Evolutionary conservation across 148 eudicot species (phyloP), one percentile per base, ranked within the genome.

Genomic region (Camellia lanceoleosa): DNA sequence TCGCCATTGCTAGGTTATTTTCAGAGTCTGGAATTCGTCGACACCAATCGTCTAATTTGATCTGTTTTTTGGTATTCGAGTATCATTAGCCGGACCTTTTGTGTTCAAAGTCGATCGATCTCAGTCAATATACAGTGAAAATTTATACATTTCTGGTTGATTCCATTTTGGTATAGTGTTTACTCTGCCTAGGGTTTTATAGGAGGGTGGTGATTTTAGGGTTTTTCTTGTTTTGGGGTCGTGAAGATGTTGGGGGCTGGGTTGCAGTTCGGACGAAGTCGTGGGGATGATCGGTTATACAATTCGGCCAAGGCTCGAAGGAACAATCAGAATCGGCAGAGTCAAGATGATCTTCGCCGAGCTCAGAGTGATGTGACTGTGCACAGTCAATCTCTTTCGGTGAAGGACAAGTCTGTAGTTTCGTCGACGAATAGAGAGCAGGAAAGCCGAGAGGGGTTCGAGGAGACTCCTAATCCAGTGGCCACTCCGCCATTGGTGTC

Each of bases 161-260:
- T 2, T 76, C 56, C 30, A 49, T 78, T 78, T 10, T 4, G 74
- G 7, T 30, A 30, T 1, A 1, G 68, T 55, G 3, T 7, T 1
- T 1, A 13, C 47, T 55, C 16, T 56, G 30, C 12, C 15, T 68
- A 41, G 66, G 74, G 42, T 78, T 30, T 54, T 20, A 12, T 20
- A 19, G 63, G 65, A 42, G 30, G 30, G 30, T 44, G 64, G 42
- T 12, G 54, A 56, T 77, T 76, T 64, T 68, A 65, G 72, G 76
- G 75, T 62, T 60, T 65, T 58, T 51, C 11, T 30, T 30, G 30
- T 30, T 30, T 30, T n/a, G 62, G n/a, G 9, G 5, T 51, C 30
- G 9, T 58, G 73, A 46, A 75, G 52, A 94, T 91, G 95, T 85
- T 89, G 72, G 97, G 95, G 41, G 87, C 92, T 43, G 97, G 97